Conservation (phyloP, 768 basidiomycete species). For the Panaeolus cyanescens region DNA sequence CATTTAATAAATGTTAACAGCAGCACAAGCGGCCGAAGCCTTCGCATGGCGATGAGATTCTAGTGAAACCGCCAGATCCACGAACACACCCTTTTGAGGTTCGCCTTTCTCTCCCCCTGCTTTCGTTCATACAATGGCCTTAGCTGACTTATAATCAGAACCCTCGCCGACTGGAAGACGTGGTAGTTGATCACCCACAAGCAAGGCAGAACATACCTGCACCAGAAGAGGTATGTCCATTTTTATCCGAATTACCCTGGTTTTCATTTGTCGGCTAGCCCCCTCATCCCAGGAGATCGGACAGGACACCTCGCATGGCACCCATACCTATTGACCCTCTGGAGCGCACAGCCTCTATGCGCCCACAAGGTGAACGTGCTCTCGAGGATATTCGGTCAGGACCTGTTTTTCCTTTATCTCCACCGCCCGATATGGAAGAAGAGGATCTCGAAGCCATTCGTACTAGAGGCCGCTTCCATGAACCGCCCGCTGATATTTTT, state of each 20-base stretch:
- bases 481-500: background rate
- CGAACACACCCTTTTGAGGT: background rate
- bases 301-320: background rate
- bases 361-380: background rate
- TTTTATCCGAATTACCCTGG: background rate
- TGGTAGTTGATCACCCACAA: background rate
- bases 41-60: background rate
- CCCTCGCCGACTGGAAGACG: conserved; percentile 8
- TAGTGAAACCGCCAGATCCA: background rate
- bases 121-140: background rate
- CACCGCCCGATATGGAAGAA: background rate
- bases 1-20: background rate
- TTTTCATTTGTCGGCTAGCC: background rate
- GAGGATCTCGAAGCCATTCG: background rate
- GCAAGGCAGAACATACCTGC: background rate
- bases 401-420: background rate
- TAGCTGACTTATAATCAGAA: background rate
- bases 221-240: background rate
- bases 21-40: background rate
- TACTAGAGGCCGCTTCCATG: background rate
- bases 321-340: background rate
- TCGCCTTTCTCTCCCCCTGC: background rate
- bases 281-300: background rate
- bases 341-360: background rate
- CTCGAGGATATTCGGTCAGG: background rate